Evolutionary conservation across 345 rosid genomes (phyloP).

Genomic region (Populus nigra): DNA sequence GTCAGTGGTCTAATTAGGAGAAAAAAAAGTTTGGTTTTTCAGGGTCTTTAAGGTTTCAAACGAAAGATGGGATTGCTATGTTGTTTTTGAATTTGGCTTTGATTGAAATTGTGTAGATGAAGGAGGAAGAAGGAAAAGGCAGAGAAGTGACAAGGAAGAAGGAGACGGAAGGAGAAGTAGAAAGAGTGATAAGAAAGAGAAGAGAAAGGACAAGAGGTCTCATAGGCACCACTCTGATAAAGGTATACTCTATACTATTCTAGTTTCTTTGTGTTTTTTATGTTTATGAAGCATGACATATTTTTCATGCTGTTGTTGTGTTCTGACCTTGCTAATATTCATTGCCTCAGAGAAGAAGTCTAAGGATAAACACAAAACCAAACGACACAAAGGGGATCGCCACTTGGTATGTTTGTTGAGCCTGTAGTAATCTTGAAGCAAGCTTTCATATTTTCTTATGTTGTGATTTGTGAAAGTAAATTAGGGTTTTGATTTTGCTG

Average conservation of each 20-base stretch:
- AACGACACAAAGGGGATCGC: slow-evolving; percentile 41
- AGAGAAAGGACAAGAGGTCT: slow-evolving; percentile 52
- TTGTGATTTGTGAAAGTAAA: not conserved
- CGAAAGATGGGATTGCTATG: not conserved
- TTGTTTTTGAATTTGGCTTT: not conserved
- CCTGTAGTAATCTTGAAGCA: not conserved
- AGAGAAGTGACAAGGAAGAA: slow-evolving; percentile 41
- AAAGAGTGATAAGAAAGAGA: slow-evolving; percentile 45
- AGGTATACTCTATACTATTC: slow-evolving; percentile 29
- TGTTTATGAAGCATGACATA: not conserved
- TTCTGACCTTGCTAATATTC: not conserved
- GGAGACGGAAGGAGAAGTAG: slow-evolving; percentile 37
- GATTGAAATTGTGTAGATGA: slow-evolving; percentile 41
- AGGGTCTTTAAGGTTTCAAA: not conserved
- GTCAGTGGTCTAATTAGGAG: not conserved
- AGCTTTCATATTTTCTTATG: slow-evolving; percentile 5
- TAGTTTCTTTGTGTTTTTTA: not conserved
- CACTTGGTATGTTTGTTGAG: slow-evolving; percentile 43
- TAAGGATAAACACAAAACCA: slow-evolving; percentile 56
- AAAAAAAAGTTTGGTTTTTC: not conserved
- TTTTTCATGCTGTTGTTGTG: not conserved
- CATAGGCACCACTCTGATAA: slow-evolving; percentile 52
- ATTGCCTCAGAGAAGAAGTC: slow-evolving; percentile 70
- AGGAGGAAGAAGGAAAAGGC: slow-evolving; percentile 50
- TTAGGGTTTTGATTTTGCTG: not conserved